Percentiles rank a stretch among this genome's conserved stretches.
phyloP scores from a whole-genome alignment of 345 rosid genomes.

The Cardamine chenopodiifolia region DNA sequence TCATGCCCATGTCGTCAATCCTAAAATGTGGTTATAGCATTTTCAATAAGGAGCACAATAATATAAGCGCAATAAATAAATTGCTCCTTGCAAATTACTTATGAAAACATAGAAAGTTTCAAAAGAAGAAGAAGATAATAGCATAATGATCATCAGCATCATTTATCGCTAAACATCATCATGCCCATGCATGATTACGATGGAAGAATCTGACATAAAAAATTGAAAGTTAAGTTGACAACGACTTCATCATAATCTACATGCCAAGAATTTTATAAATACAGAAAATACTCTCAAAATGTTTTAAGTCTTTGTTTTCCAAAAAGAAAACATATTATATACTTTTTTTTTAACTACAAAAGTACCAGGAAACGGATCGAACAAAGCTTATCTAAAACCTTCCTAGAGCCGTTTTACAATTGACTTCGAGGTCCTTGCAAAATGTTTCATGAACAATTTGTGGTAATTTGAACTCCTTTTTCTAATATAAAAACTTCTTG shows the following conservation, averaged over 20 bases:
- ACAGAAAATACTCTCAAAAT: background rate
- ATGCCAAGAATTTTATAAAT: background rate
- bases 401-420: background rate
- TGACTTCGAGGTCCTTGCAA: background rate
- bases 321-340: background rate
- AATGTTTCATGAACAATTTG: background rate
- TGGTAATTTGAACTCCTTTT: background rate
- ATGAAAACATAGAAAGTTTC: background rate
- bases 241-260: slow-evolving; percentile 32
- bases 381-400: background rate
- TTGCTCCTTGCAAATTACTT: slow-evolving; percentile 1
- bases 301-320: background rate
- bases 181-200: slow-evolving; percentile 35
- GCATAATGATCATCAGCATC: slow-evolving; percentile 24
- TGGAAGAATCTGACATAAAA: slow-evolving; percentile 5
- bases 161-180: slow-evolving; percentile 31
- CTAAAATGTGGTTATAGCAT: background rate
- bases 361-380: background rate
- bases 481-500: too few species aligned
- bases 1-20: slow-evolving; percentile 34
- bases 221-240: slow-evolving; percentile 19
- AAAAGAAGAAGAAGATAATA: background rate
- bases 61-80: background rate
- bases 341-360: background rate
- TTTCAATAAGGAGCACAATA: slow-evolving; percentile 18